Base-by-base conservation (phyloP, 2,329 filamentous ascomycete species). In the Aspergillus viridinutans region DNA sequence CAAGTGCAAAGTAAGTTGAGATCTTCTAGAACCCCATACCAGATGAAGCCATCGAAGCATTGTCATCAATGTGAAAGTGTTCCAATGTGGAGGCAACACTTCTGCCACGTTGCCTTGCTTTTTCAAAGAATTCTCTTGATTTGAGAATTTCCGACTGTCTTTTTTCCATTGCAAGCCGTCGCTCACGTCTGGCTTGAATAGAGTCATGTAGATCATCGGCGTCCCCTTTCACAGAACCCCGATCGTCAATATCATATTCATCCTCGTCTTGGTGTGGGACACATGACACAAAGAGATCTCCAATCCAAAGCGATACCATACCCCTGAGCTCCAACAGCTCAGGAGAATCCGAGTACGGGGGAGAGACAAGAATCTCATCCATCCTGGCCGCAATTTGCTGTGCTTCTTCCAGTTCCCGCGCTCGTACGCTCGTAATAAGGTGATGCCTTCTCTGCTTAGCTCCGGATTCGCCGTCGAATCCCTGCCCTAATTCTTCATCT, bases 231-330 rank as follows among this genome's bases (percentile, higher is more conserved):
- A 61, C 62, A 8, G 52, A 49, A 47, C 65, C 64, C 10, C 58
- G 52, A 48, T 67, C 57, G 20, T 54, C 56, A 49, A 56, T 49
- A 5, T 63, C 52, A 14, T 61, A 55, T 29, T 61, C 55, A 21
- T 63, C 50, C 2, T 54, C 55, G 5, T 63, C 55, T 5, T 56
- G 60, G 23, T 66, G 62, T 21, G 62, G 64, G 12, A 76, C 53
- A 4, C 71, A 74, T 3, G 68, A 72, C 7, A 76, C 53, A 35
- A 71, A 66, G 29, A 96, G 74, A 70, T 96, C 90, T 6, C 82
- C 88, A 17, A 90, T 78, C 80, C 90, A 96, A 17, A 94, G 76
- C 0, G 85, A 84, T 5, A 92, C 75, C 82, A 91, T 90, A 8
- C 83, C 91, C 52, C 90, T 81, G 25, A 96, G 76, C 50, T 87